phyloP scores from a whole-genome alignment of 441 rosid species.

The Capsella rubella region DNA sequence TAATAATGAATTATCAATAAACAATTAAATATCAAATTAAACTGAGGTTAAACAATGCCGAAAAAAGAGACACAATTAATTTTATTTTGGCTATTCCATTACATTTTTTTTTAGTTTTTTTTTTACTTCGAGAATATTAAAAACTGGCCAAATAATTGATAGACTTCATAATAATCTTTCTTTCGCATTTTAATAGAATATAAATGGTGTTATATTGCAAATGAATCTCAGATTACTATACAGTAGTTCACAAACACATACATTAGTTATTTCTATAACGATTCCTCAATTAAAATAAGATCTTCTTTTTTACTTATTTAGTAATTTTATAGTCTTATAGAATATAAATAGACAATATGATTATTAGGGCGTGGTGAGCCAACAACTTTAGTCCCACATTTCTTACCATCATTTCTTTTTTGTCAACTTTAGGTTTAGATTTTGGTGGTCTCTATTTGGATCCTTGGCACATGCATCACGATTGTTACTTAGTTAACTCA shows the following conservation, averaged over 20 bases:
- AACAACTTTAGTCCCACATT: slow-evolving; percentile 32
- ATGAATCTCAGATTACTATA: not conserved
- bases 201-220: not conserved
- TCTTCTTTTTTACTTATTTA: not conserved
- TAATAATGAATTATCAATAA: too few relatives aligned
- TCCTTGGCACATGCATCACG: slow-evolving; percentile 31
- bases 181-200: not conserved
- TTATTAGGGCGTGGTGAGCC: slow-evolving; percentile 31
- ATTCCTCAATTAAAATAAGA: not conserved
- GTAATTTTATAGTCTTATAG: not conserved
- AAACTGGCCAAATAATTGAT: too few relatives aligned
- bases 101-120: too few relatives aligned
- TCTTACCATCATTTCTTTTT: slow-evolving; percentile 5
- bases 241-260: not conserved
- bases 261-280: not conserved
- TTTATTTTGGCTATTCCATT: too few relatives aligned
- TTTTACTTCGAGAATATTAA: too few relatives aligned
- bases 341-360: slow-evolving; percentile 3
- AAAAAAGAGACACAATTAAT: too few relatives aligned
- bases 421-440: slow-evolving; percentile 22
- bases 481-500: not conserved
- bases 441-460: slow-evolving; percentile 31
- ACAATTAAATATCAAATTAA: too few relatives aligned
- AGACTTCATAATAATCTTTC: not conserved
- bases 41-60: too few relatives aligned